A percentile compares a stretch with the other conserved stretches of the same genome.
Conservation (phyloP, 108 stramenopile species). For the Fragilaria radians region DNA sequence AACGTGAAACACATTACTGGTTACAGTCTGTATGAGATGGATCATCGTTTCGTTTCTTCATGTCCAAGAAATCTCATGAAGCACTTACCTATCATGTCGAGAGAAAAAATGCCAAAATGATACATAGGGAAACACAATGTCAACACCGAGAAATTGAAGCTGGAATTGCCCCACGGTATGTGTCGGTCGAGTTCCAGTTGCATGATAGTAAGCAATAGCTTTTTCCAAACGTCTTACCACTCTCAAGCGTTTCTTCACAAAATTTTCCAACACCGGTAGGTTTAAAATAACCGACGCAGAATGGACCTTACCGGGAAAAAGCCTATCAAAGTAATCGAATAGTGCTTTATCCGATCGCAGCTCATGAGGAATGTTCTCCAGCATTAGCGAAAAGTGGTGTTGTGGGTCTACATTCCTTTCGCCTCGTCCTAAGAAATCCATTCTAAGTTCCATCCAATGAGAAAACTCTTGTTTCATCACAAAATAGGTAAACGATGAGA, state of each 20-base stretch:
- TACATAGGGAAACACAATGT: conserved; percentile 34
- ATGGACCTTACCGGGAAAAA: conserved; percentile 83
- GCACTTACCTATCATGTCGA: too few species aligned
- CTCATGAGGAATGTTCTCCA: conserved; percentile 84
- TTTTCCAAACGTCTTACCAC: conserved; percentile 72
- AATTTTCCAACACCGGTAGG: conserved; percentile 69
- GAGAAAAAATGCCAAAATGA: conserved; percentile 23
- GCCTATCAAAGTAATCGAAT: conserved; percentile 76
- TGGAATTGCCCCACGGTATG: conserved; percentile 76
- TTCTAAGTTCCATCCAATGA: conserved; percentile 82
- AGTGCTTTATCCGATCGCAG: conserved; percentile 73
- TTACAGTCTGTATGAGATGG: too few species aligned
- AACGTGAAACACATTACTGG: too few species aligned
- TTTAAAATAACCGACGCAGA: conserved; percentile 68
- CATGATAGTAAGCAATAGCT: conserved; percentile 66
- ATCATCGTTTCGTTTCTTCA: too few species aligned
- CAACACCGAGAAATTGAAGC: conserved; percentile 62
- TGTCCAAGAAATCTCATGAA: too few species aligned
- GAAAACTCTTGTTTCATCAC: conserved; percentile 78
- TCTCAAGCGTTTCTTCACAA: conserved; percentile 39
- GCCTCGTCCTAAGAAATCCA: conserved; percentile 43
- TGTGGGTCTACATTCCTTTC: conserved; percentile 40
- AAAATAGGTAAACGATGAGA: conserved; percentile 73
- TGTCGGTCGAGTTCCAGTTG: conserved; percentile 49
- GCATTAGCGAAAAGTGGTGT: conserved; percentile 75